phyloP scores from a whole-genome alignment of 768 basidiomycete genomes.

The Pleurotus ostreatus region DNA sequence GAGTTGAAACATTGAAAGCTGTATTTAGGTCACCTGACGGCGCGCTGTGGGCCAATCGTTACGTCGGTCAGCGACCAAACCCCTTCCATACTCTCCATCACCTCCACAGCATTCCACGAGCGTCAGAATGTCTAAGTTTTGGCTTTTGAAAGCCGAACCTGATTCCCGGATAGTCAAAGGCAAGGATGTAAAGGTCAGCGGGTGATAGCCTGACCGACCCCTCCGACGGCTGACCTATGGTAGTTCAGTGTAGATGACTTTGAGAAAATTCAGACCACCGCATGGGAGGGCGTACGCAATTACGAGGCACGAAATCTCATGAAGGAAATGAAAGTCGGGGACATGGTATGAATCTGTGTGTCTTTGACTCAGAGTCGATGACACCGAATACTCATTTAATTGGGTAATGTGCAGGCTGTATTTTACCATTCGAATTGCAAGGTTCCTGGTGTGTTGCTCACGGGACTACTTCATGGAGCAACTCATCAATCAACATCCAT shows the following conservation, averaged over 20 bases:
- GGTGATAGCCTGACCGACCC: not conserved
- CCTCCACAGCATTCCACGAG: not conserved
- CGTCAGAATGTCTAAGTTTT: slow-evolving; percentile 27
- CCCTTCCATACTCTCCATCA: too few species aligned
- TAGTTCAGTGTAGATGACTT: slow-evolving; percentile 89
- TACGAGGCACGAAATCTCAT: slow-evolving; percentile 81
- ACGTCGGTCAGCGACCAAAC: too few species aligned
- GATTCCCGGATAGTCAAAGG: slow-evolving; percentile 82
- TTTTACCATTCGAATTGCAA: slow-evolving; percentile 91
- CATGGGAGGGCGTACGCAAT: slow-evolving; percentile 89
- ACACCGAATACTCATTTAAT: not conserved
- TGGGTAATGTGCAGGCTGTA: slow-evolving; percentile 48
- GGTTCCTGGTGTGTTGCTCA: slow-evolving; percentile 52
- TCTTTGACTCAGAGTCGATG: not conserved
- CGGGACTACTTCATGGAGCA: too few species aligned
- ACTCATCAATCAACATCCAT: not conserved
- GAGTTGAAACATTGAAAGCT: too few species aligned
- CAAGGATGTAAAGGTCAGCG: slow-evolving; percentile 73
- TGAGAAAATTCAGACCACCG: slow-evolving; percentile 60
- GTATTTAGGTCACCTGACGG: too few species aligned
- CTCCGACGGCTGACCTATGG: not conserved
- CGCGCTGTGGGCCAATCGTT: too few species aligned
- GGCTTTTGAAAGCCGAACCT: slow-evolving; percentile 87
- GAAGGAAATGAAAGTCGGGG: slow-evolving; percentile 74
- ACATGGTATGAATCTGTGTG: slow-evolving; percentile 48